These are phyloP conservation scores for Hymenoscyphus repandus DNA, from an alignment of 2,329 filamentous ascomycete species.

Conservation along the genomic window DNA sequence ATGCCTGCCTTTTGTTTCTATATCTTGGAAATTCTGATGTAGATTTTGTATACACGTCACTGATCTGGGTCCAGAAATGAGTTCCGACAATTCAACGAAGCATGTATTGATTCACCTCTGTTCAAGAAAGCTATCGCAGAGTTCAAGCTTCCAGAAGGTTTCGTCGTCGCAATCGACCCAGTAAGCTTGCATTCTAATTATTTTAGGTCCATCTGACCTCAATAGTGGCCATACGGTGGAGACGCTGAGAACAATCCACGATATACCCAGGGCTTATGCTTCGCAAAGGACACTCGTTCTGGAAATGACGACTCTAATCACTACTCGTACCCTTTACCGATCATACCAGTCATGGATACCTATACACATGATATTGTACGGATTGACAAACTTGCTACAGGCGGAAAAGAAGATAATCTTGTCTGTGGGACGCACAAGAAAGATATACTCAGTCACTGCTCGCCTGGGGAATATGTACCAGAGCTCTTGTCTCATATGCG, in stretches of 20 bases:
- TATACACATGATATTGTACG: slow-evolving; percentile 41
- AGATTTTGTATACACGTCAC: background rate
- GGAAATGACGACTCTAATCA: slow-evolving; percentile 35
- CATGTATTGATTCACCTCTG: slow-evolving; percentile 45
- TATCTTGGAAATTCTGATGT: background rate
- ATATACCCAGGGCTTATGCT: slow-evolving; percentile 50
- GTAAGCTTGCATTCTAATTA: background rate
- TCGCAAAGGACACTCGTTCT: slow-evolving; percentile 39
- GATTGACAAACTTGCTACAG: slow-evolving; percentile 41
- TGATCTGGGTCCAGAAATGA: slow-evolving; percentile 34
- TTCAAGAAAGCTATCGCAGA: slow-evolving; percentile 47
- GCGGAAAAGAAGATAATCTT: slow-evolving; percentile 35
- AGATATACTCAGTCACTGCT: slow-evolving; percentile 39
- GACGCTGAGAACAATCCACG: slow-evolving; percentile 43
- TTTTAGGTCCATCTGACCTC: background rate
- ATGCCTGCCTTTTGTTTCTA: background rate
- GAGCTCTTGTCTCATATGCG: slow-evolving; percentile 37
- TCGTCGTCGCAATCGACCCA: slow-evolving; percentile 48
- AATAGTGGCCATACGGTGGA: slow-evolving; percentile 49
- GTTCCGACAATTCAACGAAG: slow-evolving; percentile 42
- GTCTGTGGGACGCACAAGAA: slow-evolving; percentile 37
- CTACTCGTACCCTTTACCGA: slow-evolving; percentile 45
- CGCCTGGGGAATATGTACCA: slow-evolving; percentile 33
- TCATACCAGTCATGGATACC: slow-evolving; percentile 45
- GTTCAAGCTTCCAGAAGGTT: slow-evolving; percentile 48